phyloP scores from a whole-genome alignment of 768 basidiomycete genomes.

The Serpula lacrymans region DNA sequence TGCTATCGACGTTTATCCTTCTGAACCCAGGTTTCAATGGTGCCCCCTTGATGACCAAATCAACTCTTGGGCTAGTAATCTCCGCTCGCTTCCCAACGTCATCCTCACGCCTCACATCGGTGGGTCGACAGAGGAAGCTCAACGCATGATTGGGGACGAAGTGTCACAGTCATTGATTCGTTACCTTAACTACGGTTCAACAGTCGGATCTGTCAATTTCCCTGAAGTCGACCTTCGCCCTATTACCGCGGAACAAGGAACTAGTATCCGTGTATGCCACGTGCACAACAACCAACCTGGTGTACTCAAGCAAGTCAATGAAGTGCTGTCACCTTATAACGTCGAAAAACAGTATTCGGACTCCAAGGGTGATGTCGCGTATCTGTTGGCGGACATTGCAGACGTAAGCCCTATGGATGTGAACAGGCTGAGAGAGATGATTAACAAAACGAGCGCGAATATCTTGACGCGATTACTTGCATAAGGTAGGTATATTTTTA shows the following conservation, averaged over 20 bases:
- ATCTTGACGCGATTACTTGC: constrained; percentile 87
- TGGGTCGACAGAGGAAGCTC: constrained; percentile 98
- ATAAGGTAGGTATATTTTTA: constrained; percentile 24
- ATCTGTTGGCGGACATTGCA: constrained; percentile 96
- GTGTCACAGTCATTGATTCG: constrained; percentile 81
- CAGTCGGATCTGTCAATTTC: constrained; percentile 95
- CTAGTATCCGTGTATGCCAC: constrained; percentile 87
- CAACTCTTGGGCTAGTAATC: constrained; percentile 76
- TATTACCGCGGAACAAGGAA: constrained; percentile 79
- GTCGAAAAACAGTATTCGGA: constrained; percentile 99
- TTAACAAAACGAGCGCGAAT: constrained; percentile 78
- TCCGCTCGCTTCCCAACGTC: constrained; percentile 80
- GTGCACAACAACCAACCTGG: constrained; percentile 95
- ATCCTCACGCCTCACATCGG: constrained; percentile 99
- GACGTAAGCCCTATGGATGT: constrained; percentile 82
- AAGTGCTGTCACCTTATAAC: constrained; percentile 90
- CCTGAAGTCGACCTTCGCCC: constrained; percentile 96
- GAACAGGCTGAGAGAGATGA: constrained; percentile 70
- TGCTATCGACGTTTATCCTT: constrained; percentile 92
- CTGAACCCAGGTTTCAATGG: constrained; percentile 91
- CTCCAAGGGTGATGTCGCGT: constrained; percentile 88
- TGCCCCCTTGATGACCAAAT: constrained; percentile 84
- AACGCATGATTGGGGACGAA: constrained; percentile 95
- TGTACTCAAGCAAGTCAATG: constrained; percentile 93
- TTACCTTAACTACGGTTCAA: constrained; percentile 91